phyloP scores from a whole-genome alignment of 768 basidiomycete genomes.

The Boletus tylopilopsis region DNA sequence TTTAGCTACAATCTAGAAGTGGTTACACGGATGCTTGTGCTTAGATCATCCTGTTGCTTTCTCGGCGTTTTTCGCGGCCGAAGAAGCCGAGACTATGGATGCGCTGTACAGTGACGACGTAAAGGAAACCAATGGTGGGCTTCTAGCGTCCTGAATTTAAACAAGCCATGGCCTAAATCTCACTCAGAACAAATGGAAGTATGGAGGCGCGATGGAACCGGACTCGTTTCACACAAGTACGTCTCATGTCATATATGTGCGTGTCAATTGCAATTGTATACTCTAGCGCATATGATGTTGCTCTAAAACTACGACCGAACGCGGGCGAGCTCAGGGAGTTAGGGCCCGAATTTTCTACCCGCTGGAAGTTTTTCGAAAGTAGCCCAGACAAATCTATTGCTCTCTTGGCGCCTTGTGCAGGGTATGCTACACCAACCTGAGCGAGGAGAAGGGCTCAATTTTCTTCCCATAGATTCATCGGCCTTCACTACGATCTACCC shows the following conservation, averaged over 20 bases:
- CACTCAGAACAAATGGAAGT: slow-evolving; percentile 30
- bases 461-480: slow-evolving; percentile 6
- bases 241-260: slow-evolving; percentile 7
- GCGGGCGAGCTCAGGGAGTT: slow-evolving; percentile 47
- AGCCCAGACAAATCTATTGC: slow-evolving; percentile 56
- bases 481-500: slow-evolving; percentile 9
- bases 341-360: slow-evolving; percentile 41
- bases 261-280: background rate
- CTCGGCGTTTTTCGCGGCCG: slow-evolving; percentile 37
- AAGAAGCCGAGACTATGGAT: slow-evolving; percentile 49
- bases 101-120: slow-evolving; percentile 38
- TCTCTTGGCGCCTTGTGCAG: slow-evolving; percentile 42
- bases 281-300: slow-evolving; percentile 49
- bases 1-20: background rate
- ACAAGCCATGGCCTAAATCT: slow-evolving; percentile 3
- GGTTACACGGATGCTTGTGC: background rate
- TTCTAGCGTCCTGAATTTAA: background rate
- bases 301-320: slow-evolving; percentile 54
- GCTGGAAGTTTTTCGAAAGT: slow-evolving; percentile 51
- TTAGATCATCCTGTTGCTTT: slow-evolving; percentile 32
- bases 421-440: slow-evolving; percentile 25
- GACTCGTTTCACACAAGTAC: slow-evolving; percentile 54
- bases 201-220: slow-evolving; percentile 40
- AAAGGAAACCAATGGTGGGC: slow-evolving; percentile 39
- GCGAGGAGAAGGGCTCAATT: background rate